Conservation (phyloP, 306 rosid genomes). For the Psophocarpus tetragonolobus region DNA sequence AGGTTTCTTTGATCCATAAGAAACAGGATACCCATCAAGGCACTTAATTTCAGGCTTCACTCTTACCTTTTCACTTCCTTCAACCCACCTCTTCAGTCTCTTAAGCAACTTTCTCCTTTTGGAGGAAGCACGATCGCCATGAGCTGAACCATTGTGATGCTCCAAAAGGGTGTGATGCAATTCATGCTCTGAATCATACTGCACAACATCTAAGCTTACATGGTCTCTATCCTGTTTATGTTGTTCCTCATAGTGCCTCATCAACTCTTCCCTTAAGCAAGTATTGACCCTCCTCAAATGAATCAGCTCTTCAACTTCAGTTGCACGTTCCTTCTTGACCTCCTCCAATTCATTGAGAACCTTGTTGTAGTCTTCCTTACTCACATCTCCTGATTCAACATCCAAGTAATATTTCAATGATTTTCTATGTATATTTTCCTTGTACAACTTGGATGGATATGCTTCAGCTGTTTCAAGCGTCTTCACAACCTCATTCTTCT, state of each 20-base stretch:
- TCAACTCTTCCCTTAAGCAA: constrained; percentile 51
- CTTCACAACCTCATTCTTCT: constrained; percentile 48
- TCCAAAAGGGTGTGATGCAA: constrained; percentile 31
- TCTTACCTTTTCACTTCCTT: constrained; percentile 55
- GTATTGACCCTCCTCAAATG: constrained; percentile 55
- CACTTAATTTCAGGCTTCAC: constrained; percentile 45
- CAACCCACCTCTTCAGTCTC: constrained; percentile 59
- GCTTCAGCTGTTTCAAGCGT: constrained; percentile 53
- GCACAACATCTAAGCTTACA: constrained; percentile 7
- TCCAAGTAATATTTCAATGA: constrained; percentile 35
- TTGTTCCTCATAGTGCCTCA: constrained; percentile 38
- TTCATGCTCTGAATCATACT: constrained; percentile 47
- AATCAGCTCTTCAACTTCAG: constrained; percentile 44
- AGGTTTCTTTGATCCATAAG: constrained; percentile 39
- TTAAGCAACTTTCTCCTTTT: constrained; percentile 51
- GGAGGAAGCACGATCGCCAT: constrained; percentile 22
- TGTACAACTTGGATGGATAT: constrained; percentile 40
- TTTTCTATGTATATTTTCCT: constrained; percentile 19
- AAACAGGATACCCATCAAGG: constrained; percentile 34
- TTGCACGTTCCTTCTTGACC: constrained; percentile 47
- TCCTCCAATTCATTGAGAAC: constrained; percentile 51
- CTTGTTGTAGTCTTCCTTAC: constrained; percentile 45
- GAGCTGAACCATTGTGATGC: constrained; percentile 33
- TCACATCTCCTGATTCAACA: constrained; percentile 43
- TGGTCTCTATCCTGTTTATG: constrained; percentile 21